These are phyloP conservation scores for Lachnellula cervina DNA, from an alignment of 2,329 filamentous ascomycete genomes.

Conservation along the genomic window DNA sequence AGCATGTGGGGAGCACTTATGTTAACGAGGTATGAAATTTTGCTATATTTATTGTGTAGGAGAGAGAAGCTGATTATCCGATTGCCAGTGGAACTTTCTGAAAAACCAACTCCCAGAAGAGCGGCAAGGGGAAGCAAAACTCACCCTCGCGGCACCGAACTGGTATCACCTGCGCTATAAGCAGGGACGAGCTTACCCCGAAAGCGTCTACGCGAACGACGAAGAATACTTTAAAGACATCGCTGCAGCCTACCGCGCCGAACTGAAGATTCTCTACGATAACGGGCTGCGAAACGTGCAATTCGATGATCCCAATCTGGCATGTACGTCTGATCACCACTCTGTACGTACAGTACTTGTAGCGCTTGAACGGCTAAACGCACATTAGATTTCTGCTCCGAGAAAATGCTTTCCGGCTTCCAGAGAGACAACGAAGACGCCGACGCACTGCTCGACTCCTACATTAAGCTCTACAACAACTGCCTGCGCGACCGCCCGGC, in stretches of 20 bases:
- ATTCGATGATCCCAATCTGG: conserved; percentile 55
- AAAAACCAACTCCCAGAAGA: conserved; percentile 57
- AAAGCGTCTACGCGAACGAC: conserved; percentile 47
- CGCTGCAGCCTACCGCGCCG: conserved; percentile 47
- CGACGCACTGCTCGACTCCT: conserved; percentile 68
- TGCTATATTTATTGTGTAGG: too few relatives aligned
- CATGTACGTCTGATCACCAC: conserved; percentile 44
- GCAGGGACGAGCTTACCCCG: conserved; percentile 47
- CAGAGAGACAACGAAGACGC: conserved; percentile 50
- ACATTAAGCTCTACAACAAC: conserved; percentile 74
- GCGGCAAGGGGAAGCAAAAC: conserved; percentile 61
- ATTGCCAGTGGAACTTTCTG: conserved; percentile 43
- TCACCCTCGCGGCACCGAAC: conserved; percentile 62
- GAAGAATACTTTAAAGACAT: conserved; percentile 52
- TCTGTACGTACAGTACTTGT: not conserved
- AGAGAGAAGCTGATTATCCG: not conserved
- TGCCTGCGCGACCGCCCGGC: conserved; percentile 56
- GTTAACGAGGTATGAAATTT: conserved; percentile 28
- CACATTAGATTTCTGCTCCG: conserved; percentile 62
- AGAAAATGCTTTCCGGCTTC: conserved; percentile 68
- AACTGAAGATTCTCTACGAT: conserved; percentile 49
- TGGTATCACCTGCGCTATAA: conserved; percentile 65
- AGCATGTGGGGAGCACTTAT: conserved; percentile 41
- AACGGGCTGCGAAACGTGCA: conserved; percentile 51
- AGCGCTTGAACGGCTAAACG: not conserved